These are phyloP conservation scores for Endoconidiophora laricicola DNA, from an alignment of 2,329 filamentous ascomycete species.

Conservation along the genomic window DNA sequence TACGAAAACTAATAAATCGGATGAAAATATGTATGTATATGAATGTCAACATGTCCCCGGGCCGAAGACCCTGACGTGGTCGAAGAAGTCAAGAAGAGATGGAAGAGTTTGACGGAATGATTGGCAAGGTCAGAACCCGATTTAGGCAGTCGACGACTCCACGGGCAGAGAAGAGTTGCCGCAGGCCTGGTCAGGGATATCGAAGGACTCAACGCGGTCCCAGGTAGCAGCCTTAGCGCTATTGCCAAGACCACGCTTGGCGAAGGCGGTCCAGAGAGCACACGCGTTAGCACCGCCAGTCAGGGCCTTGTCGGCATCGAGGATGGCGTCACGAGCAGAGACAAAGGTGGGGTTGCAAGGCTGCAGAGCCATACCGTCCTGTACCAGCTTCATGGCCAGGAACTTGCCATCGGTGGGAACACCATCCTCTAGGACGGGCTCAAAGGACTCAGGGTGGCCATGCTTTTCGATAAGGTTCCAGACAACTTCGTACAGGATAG, in stretches of 20 bases:
- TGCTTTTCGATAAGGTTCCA: conserved; percentile 42
- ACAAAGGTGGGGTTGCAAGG: conserved; percentile 39
- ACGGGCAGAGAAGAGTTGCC: too few relatives aligned
- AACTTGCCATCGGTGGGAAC: conserved; percentile 36
- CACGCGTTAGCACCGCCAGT: conserved; percentile 35
- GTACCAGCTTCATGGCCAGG: conserved; percentile 34
- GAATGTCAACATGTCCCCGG: too few relatives aligned
- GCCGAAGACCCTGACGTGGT: too few relatives aligned
- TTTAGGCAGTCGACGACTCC: too few relatives aligned
- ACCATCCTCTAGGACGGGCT: conserved; percentile 26
- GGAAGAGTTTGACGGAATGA: too few relatives aligned
- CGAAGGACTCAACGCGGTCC: conserved; percentile 21
- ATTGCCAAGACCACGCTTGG: conserved; percentile 37
- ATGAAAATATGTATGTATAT: too few relatives aligned
- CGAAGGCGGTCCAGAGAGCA: conserved; percentile 37
- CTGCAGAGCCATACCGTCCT: conserved; percentile 36
- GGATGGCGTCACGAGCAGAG: conserved; percentile 35
- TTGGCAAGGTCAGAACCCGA: too few relatives aligned
- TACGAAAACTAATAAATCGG: too few relatives aligned
- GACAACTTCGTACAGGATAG: conserved; percentile 36
- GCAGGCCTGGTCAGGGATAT: conserved; percentile 16
- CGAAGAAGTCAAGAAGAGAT: too few relatives aligned
- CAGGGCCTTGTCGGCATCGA: conserved; percentile 36
- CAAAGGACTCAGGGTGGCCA: conserved; percentile 29
- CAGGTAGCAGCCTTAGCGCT: conserved; percentile 19